Conservation (phyloP, 208 protist species). For the Wallacemonas sp. region DNA sequence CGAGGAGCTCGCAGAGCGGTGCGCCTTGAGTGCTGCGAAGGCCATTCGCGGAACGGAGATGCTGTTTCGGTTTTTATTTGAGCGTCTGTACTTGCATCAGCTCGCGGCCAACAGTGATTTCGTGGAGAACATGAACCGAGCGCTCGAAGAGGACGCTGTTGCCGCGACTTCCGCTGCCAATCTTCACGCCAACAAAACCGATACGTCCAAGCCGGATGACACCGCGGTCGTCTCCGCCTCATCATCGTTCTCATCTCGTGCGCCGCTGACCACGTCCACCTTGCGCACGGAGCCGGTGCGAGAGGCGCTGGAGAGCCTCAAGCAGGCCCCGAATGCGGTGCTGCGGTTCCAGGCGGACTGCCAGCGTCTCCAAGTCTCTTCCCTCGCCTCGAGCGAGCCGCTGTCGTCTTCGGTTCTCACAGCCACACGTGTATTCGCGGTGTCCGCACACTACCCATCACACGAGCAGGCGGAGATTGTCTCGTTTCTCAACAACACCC, state of each 20-base stretch:
- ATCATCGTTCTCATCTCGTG: too few relatives aligned
- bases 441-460: constrained; percentile 37
- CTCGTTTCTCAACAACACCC: constrained; percentile 17
- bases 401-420: not conserved
- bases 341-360: constrained; percentile 10
- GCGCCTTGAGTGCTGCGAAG: not conserved
- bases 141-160: not conserved
- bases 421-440: constrained; percentile 14
- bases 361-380: not conserved
- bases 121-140: constrained; percentile 5
- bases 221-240: too few relatives aligned
- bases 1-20: not conserved
- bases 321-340: constrained; percentile 1
- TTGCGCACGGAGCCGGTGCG: not conserved
- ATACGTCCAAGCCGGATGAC: too few relatives aligned
- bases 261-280: too few relatives aligned
- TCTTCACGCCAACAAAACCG: too few relatives aligned
- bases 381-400: not conserved
- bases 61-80: constrained; percentile 18
- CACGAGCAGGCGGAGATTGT: constrained; percentile 20
- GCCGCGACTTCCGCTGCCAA: not conserved
- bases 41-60: not conserved
- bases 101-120: constrained; percentile 12
- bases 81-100: constrained; percentile 17
- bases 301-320: constrained; percentile 7